Percentiles rank a stretch among this genome's conserved stretches.
phyloP scores from a whole-genome alignment of 257 asterid species.

The Solanum medicagineum region DNA sequence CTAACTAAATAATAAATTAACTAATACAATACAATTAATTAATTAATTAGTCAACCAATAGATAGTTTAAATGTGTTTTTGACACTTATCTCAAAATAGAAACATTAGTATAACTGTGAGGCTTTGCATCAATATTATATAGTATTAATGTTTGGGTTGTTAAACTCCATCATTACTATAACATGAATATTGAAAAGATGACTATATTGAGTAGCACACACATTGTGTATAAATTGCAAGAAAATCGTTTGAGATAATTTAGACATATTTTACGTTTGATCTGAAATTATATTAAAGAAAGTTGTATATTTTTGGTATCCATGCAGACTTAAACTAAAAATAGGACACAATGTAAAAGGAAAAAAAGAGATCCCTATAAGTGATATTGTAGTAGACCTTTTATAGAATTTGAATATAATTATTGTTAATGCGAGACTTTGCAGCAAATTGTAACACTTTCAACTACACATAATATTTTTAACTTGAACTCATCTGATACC shows the following conservation, averaged over 20 bases:
- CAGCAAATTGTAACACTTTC: not conserved
- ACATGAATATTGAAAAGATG: not conserved
- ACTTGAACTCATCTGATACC: accelerated
- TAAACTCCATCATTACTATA: not conserved
- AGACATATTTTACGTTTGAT: not conserved
- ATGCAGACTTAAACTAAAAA: not conserved
- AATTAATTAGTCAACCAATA: too few relatives aligned
- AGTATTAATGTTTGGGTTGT: not conserved
- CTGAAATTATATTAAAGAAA: not conserved
- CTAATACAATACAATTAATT: too few relatives aligned
- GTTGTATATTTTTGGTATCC: not conserved
- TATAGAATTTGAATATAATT: not conserved
- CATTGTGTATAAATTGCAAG: not conserved
- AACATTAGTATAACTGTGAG: not conserved
- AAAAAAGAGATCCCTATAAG: not conserved
- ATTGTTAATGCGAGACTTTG: not conserved
- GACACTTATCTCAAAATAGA: not conserved
- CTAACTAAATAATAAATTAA: too few relatives aligned
- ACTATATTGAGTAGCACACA: not conserved
- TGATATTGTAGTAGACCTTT: not conserved
- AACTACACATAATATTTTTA: not conserved
- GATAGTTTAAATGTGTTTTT: too few relatives aligned
- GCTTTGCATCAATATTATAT: not conserved
- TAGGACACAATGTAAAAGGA: not conserved
- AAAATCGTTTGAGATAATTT: not conserved